Percentiles rank a stretch among this genome's conserved stretches.
Evolutionary conservation across 129 eudicot genomes (phyloP).

Genomic region (Artemisia argyi): DNA sequence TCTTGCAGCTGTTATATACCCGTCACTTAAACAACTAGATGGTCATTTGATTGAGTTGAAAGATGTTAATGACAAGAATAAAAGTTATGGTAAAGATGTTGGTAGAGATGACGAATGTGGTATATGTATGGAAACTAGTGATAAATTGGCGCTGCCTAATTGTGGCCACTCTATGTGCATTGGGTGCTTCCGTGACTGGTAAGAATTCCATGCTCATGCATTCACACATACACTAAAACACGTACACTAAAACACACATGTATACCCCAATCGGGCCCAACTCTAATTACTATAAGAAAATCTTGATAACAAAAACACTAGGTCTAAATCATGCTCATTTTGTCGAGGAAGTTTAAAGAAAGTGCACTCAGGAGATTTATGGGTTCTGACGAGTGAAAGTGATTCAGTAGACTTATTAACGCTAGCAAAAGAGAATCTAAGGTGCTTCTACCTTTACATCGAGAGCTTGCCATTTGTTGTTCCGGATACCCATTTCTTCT

Average conservation of each 20-base stretch:
- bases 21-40: too few species aligned
- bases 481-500: too few species aligned
- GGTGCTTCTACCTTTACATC: too few species aligned
- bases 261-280: not conserved
- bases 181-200: slow-evolving; percentile 52
- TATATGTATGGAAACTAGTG: slow-evolving; percentile 51
- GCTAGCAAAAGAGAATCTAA: too few species aligned
- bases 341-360: slow-evolving; percentile 32
- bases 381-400: too few species aligned
- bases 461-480: too few species aligned
- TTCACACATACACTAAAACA: not conserved
- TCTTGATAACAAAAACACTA: slow-evolving; percentile 41
- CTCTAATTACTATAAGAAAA: not conserved
- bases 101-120: slow-evolving; percentile 53
- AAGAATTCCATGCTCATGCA: not conserved
- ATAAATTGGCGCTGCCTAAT: slow-evolving; percentile 44
- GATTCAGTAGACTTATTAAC: too few species aligned
- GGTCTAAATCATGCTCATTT: slow-evolving; percentile 32
- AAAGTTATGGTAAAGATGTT: slow-evolving; percentile 13
- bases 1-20: too few species aligned
- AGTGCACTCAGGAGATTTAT: too few species aligned
- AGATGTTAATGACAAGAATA: slow-evolving; percentile 1
- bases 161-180: slow-evolving; percentile 67
- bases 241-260: not conserved
- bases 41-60: too few species aligned